Evolutionary conservation across 768 basidiomycete genomes (phyloP).

Genomic region (Brasilioporus rufonigricans): DNA sequence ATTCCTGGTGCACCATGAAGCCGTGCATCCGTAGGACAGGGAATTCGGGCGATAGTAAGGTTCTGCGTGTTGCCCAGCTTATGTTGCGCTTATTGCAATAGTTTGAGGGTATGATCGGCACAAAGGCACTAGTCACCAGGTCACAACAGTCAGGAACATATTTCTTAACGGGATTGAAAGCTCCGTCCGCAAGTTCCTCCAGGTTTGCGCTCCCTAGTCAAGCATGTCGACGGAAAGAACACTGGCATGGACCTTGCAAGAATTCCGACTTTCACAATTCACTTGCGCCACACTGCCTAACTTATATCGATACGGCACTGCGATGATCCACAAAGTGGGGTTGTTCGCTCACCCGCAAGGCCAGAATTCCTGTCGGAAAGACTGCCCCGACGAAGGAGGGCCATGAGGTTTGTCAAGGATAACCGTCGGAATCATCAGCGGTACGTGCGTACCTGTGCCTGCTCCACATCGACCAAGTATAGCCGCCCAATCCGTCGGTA

Average conservation of each 20-base stretch:
- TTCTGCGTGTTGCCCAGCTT: background rate
- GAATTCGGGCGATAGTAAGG: conserved; percentile 7
- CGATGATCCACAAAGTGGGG: background rate
- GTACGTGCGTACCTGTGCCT: conserved; percentile 47
- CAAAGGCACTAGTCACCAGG: background rate
- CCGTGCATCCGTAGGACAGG: background rate
- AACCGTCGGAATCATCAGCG: conserved; percentile 6
- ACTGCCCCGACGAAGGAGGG: background rate
- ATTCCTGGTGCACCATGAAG: conserved; percentile 11
- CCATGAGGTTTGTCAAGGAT: conserved; percentile 2
- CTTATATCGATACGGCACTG: background rate
- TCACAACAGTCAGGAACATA: background rate
- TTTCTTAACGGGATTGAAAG: background rate
- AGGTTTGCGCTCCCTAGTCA: background rate
- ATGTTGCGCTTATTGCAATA: background rate
- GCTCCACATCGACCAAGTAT: conserved; percentile 9
- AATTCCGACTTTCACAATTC: background rate
- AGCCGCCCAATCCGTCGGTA: conserved; percentile 25
- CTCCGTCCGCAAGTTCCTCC: background rate
- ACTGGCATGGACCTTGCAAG: background rate
- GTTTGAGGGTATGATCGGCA: background rate
- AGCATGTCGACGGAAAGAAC: conserved; percentile 2
- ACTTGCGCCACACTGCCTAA: background rate
- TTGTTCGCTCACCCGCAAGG: background rate
- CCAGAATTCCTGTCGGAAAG: background rate